These are phyloP conservation scores for Monilinia aucupariae DNA, from an alignment of 2,329 filamentous ascomycete species.

Conservation along the genomic window DNA sequence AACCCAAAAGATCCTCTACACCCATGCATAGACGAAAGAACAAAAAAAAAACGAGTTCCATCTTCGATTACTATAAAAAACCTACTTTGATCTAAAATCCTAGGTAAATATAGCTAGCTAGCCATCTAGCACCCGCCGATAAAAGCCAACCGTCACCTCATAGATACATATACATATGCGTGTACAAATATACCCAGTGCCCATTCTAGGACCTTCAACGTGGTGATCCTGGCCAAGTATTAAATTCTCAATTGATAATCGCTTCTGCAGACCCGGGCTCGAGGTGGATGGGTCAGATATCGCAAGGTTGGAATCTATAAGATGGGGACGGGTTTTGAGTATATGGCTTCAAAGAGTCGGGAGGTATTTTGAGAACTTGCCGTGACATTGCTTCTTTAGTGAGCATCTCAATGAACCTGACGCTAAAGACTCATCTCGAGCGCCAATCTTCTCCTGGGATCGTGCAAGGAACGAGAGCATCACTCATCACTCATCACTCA, in stretches of 20 bases:
- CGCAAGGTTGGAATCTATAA: background rate
- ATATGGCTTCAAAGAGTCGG: background rate
- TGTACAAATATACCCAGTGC: background rate
- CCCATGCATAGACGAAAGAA: no score
- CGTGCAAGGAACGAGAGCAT: background rate
- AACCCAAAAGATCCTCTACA: no score
- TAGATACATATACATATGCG: no score
- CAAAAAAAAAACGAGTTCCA: no score
- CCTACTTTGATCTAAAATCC: background rate
- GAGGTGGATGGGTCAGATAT: background rate
- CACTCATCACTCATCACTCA: background rate
- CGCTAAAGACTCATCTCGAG: background rate
- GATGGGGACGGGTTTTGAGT: background rate
- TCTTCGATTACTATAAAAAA: no score
- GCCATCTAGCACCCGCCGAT: background rate
- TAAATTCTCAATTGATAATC: background rate
- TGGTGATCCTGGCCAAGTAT: background rate
- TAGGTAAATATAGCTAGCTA: no score
- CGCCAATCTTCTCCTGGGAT: background rate
- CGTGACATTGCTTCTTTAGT: background rate
- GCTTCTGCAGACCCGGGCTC: background rate
- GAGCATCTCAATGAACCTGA: background rate
- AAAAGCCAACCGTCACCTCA: background rate
- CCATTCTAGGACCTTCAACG: background rate
- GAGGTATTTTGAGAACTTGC: constrained; percentile 6